Percentiles rank a stretch among this genome's conserved stretches.
These are phyloP conservation scores for Thecaphora frezii DNA, from an alignment of 1,284 basidiomycete genomes.

Conservation along the genomic window DNA sequence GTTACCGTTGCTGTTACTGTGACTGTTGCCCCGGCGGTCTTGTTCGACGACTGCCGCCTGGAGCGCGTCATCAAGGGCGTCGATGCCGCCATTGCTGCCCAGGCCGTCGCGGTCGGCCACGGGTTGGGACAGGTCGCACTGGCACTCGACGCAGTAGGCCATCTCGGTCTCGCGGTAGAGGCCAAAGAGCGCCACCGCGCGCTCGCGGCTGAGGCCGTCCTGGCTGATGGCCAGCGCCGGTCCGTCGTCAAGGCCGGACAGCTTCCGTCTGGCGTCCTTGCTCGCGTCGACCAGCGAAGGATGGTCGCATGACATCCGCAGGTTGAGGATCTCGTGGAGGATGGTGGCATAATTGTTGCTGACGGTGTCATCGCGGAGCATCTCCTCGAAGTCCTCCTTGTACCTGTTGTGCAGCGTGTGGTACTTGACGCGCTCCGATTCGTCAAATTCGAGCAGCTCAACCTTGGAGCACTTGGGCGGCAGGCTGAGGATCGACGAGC, in stretches of 20 bases:
- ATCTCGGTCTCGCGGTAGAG: conserved; percentile 81
- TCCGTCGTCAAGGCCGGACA: conserved; percentile 64
- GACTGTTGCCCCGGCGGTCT: background rate
- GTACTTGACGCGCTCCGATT: conserved; percentile 82
- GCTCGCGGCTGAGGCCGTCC: conserved; percentile 76
- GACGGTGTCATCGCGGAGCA: conserved; percentile 79
- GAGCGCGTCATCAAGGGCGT: conserved; percentile 61
- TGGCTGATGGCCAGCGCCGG: conserved; percentile 66
- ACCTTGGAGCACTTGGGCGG: conserved; percentile 85
- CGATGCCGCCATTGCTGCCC: conserved; percentile 2
- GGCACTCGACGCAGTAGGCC: conserved; percentile 84
- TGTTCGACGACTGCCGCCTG: conserved; percentile 61
- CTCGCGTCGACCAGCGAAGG: conserved; percentile 76
- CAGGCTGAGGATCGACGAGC: conserved; percentile 75
- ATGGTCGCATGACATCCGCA: conserved; percentile 97
- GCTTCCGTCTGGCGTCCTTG: conserved; percentile 62
- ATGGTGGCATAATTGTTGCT: conserved; percentile 99
- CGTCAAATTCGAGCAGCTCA: conserved; percentile 79
- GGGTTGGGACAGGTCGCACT: conserved; percentile 67
- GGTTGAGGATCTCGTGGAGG: conserved; percentile 72
- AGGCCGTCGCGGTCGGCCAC: background rate
- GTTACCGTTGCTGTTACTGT: conserved; percentile 5
- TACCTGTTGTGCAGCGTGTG: conserved; percentile 82
- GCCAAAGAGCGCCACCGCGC: conserved; percentile 77
- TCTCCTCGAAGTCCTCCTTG: conserved; percentile 83